phyloP scores from a whole-genome alignment of 2,329 filamentous ascomycete genomes.

The Aspergillus hiratsukae region DNA sequence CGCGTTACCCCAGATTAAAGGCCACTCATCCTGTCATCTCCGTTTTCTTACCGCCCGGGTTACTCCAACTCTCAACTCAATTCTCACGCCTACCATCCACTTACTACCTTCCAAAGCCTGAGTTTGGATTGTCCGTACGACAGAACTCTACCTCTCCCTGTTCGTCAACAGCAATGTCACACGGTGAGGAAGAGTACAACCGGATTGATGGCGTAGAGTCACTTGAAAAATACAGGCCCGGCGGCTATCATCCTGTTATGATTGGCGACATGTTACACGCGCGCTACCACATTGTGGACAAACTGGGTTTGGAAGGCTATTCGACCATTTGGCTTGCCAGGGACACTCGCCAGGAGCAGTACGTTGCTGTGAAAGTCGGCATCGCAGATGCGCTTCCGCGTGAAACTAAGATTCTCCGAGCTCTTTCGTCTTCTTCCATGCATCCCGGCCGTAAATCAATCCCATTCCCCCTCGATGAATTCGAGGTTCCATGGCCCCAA shows the following conservation, averaged over 20 bases:
- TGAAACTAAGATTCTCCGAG: conserved; percentile 16
- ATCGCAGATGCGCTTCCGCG: conserved; percentile 10
- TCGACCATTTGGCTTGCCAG: conserved; percentile 41
- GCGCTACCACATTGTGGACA: conserved; percentile 37
- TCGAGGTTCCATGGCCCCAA: conserved; percentile 23
- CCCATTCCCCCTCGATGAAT: conserved; percentile 18
- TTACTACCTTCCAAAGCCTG: background rate
- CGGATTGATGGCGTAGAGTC: conserved; percentile 26
- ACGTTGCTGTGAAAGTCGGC: conserved; percentile 26
- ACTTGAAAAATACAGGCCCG: conserved; percentile 24
- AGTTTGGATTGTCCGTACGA: background rate
- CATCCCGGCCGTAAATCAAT: conserved; percentile 9
- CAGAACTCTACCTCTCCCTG: background rate
- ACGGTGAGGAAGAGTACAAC: conserved; percentile 14
- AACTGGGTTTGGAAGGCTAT: conserved; percentile 39
- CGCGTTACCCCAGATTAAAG: background rate
- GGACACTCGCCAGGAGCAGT: conserved; percentile 22
- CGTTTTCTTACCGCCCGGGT: background rate
- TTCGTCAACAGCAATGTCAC: background rate
- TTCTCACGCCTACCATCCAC: background rate
- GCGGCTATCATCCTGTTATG: conserved; percentile 29
- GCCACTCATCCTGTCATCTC: background rate
- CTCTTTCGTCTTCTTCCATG: background rate
- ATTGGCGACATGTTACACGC: conserved; percentile 23
- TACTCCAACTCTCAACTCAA: background rate